Conservation (phyloP, 2,329 filamentous ascomycete genomes). For the Triangularia setosa region DNA sequence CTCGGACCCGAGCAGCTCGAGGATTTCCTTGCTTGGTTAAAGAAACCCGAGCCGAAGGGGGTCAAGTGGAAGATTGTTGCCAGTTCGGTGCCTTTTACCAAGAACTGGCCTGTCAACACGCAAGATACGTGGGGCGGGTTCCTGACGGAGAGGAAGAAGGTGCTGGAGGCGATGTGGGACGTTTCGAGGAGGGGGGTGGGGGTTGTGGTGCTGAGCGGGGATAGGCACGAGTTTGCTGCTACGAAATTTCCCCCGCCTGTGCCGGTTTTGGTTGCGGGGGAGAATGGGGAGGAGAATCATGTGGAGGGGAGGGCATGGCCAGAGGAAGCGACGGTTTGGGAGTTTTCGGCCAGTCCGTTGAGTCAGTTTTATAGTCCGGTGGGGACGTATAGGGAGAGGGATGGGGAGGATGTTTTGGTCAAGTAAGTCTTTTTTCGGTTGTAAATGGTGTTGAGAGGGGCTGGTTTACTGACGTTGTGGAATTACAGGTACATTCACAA, state of each 20-base stretch:
- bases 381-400: conserved; percentile 75
- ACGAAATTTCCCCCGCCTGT: conserved; percentile 68
- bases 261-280: neutral
- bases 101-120: conserved; percentile 90
- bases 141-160: conserved; percentile 68
- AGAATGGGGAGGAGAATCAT: neutral
- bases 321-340: conserved; percentile 65
- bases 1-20: conserved; percentile 74
- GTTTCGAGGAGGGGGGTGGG: conserved; percentile 70
- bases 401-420: conserved; percentile 76
- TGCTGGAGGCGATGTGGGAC: conserved; percentile 92
- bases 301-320: conserved; percentile 55
- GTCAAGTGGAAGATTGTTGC: conserved; percentile 93
- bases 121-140: conserved; percentile 95
- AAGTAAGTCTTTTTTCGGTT: conserved; percentile 63
- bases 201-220: conserved; percentile 81
- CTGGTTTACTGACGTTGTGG: conserved; percentile 7
- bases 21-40: conserved; percentile 75
- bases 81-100: conserved; percentile 89
- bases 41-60: conserved; percentile 65
- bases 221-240: conserved; percentile 95
- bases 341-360: conserved; percentile 87
- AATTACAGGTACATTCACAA: conserved; percentile 72
- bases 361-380: conserved; percentile 92
- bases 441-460: neutral